Base-by-base conservation (phyloP, 768 basidiomycete species). In the Symmetrospora coprosmae region DNA sequence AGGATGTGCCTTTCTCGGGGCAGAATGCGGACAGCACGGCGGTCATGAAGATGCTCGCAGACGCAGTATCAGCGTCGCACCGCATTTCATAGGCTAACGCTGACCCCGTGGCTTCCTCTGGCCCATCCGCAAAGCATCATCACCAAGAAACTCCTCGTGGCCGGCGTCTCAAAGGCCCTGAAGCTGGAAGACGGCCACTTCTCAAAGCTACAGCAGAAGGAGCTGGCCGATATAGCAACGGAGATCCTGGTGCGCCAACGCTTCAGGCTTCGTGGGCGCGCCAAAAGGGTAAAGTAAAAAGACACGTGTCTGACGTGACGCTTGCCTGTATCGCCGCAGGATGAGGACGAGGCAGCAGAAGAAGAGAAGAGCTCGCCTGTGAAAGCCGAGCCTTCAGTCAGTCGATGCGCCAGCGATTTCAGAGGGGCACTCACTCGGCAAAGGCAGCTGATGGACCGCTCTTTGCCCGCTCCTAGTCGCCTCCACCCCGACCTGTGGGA, bases 61-160 rank as follows among this genome's bases (percentile, higher is more conserved):
- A 34, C 23, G 49, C 49, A 50, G 30, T 34, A 14, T 49, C 19
- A 6, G 13, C 21, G 28, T n/a, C 2, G 30, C 11, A 13, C 17
- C 13, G 13, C 7, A 4, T 34, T 33, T 33, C n/a, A 13, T 7
- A 2, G 11, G 9, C 6, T 21, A 31, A 7, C 25, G 7, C 11
- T 31, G 30, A 8, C n/a, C 23, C 45, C 9, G 9, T 46, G 9
- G 45, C n/a, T 23, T 46, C 45, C 13, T 23, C 45, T 31, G 28
- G 27, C 7, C 19, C 11, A 46, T 13, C 23, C n/a, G 25, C 17
- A 46, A 33, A 53, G 51, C 21, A 53, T 25, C 34, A 53, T 53
- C 21, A 53, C 51, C 13, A 53, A 53, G 19, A 53, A 53, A 38
- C 37, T 31, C n/a, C 33, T 53, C 4, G 17, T 53, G 5, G 40